phyloP scores from a whole-genome alignment of 1,284 basidiomycete genomes.

The Ustilago shanxiensis region DNA sequence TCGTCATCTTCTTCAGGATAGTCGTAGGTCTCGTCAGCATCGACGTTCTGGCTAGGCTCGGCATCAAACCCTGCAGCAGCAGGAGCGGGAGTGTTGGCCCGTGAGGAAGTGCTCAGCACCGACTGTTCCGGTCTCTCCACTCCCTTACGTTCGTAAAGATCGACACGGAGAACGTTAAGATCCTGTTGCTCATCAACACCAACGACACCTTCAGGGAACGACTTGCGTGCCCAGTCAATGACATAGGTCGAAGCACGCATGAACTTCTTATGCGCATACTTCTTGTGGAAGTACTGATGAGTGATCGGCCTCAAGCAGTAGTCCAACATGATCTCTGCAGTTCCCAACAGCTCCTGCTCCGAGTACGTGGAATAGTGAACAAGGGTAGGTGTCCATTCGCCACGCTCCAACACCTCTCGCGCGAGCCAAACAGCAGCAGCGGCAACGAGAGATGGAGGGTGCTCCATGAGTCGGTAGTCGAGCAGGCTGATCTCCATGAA shows the following conservation, averaged over 20 bases:
- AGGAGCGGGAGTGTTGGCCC: conserved; percentile 34
- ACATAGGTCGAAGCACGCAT: conserved; percentile 68
- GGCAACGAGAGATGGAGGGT: conserved; percentile 86
- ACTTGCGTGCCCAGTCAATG: conserved; percentile 63
- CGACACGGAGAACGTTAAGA: conserved; percentile 58
- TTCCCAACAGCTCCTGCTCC: conserved; percentile 85
- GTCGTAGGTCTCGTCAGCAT: conserved; percentile 29
- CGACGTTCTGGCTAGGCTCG: conserved; percentile 28
- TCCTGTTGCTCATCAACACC: conserved; percentile 47
- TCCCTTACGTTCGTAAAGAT: conserved; percentile 54
- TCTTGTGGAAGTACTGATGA: conserved; percentile 67
- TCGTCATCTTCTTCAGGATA: conserved; percentile 29
- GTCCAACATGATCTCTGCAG: conserved; percentile 92
- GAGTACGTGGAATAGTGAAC: conserved; percentile 92
- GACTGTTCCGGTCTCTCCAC: conserved; percentile 53
- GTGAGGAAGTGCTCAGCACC: conserved; percentile 34
- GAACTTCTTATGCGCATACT: conserved; percentile 70
- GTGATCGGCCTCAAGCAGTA: conserved; percentile 73
- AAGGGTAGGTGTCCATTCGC: conserved; percentile 84
- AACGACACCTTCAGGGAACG: conserved; percentile 61
- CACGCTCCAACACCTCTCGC: conserved; percentile 82
- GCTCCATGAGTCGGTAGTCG: conserved; percentile 85
- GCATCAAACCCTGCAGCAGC: conserved; percentile 35
- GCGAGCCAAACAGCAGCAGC: conserved; percentile 94
- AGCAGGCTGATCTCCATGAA: conserved; percentile 86